These are phyloP conservation scores for Penicillium pancosmium DNA, from an alignment of 495 filamentous ascomycete genomes.

Conservation along the genomic window DNA sequence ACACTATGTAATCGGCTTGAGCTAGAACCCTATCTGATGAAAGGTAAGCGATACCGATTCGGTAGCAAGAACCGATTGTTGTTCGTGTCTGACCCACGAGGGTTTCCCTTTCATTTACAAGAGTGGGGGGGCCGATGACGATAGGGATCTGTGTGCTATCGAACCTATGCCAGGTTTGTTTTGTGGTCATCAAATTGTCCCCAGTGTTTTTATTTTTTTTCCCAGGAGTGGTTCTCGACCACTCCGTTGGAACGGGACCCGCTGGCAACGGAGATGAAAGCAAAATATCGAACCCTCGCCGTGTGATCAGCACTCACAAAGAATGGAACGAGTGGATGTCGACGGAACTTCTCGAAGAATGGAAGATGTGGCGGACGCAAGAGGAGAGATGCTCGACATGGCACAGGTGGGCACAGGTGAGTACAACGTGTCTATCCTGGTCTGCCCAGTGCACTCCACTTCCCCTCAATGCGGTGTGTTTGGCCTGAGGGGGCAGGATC, in stretches of 20 bases:
- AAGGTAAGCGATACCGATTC: constrained; percentile 5
- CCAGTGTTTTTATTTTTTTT: constrained; percentile 1
- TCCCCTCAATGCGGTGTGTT: constrained; percentile 11
- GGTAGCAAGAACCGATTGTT: constrained; percentile 20
- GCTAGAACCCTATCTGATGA: constrained; percentile 5
- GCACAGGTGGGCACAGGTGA: background rate
- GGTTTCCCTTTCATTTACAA: constrained; percentile 18
- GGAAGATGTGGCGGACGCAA: background rate
- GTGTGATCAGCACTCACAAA: constrained; percentile 5
- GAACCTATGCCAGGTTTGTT: constrained; percentile 12
- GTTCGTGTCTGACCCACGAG: constrained; percentile 20
- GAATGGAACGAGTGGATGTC: constrained; percentile 24
- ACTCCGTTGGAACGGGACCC: constrained; percentile 4
- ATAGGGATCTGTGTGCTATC: constrained; percentile 15
- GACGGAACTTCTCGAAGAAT: constrained; percentile 19
- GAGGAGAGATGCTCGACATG: background rate
- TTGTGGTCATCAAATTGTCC: constrained; percentile 1
- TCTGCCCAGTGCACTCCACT: background rate
- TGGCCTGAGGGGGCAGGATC: background rate
- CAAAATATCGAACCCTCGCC: background rate
- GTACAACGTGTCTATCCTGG: background rate
- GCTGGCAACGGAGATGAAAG: constrained; percentile 4
- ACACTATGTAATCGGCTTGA: constrained; percentile 4
- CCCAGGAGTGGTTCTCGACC: background rate
- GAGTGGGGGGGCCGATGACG: constrained; percentile 23